Evolutionary conservation across 495 filamentous ascomycete species (phyloP), one percentile per base, ranked within the genome.

Genomic region (Niebla homalea): DNA sequence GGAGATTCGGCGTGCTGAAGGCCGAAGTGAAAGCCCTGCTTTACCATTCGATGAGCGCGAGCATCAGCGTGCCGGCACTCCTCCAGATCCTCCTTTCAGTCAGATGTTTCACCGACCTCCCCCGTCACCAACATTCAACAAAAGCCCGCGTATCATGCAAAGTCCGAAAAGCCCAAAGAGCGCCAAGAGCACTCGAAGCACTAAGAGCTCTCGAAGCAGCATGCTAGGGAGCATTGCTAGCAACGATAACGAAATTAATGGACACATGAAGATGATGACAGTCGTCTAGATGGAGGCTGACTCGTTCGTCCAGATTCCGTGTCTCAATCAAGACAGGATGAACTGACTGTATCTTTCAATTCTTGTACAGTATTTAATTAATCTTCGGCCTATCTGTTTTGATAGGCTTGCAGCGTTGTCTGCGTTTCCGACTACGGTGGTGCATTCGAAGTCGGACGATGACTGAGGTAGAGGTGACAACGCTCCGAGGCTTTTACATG

Each of bases 1-100:
- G 48, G 70, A 85, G 12, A 77, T 92, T 54, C 84, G 87, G 46
- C 80, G 81, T 58, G 86, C 84, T 38, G 88, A 94, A 60, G 80
- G 82, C 37, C 72, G 81, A 16, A 70, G 82, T 16, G 71, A 80
- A 36, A 85, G 73, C 53, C 77, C 84, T 5, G 18, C 37, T 2
- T 23, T 12, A 20, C 21, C 40, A 19, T 19, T 22, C 29, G 45
- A 48, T 14, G 23, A 16, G n/a, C 45, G 32, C 3, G 38, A 50
- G 4, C 32, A 74, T 63, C 49, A 63, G 60, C 21, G 78, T 64
- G 41, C 77, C 68, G 21, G 64, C 69, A 50, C 64, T 55, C 32
- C 63, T 18, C 68, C 68, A 51, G 70, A 76, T 51, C 74, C 75
- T 1, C 78, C 75, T 54, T 77, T 77, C 5, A 80, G 75, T 20